A percentile compares a stretch with the other conserved stretches of the same genome.
These are phyloP conservation scores for Cryptosporidium parvum DNA, from an alignment of 169 alveolate genomes.

Conservation along the genomic window DNA sequence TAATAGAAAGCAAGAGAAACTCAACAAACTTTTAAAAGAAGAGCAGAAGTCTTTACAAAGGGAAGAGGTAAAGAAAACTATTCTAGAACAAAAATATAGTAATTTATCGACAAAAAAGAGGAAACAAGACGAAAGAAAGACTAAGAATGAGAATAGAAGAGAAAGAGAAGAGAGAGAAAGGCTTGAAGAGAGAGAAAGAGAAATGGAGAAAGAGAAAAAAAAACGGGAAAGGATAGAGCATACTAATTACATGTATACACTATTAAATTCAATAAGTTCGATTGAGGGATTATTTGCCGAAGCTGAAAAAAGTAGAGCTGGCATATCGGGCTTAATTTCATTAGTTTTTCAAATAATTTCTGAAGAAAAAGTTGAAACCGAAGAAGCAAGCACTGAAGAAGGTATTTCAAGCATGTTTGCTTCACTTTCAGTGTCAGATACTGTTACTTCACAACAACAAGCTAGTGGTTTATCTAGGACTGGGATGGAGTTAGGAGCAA, in stretches of 20 bases:
- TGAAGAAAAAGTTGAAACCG: background rate
- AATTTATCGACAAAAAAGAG: background rate
- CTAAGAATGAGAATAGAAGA: background rate
- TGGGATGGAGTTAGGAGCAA: background rate
- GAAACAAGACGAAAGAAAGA: background rate
- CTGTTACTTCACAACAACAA: too few relatives aligned
- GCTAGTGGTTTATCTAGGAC: background rate
- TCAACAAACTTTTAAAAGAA: background rate
- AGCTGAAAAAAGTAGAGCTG: background rate
- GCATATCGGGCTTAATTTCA: background rate
- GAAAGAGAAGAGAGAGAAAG: background rate
- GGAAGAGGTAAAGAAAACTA: background rate
- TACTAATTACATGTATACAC: background rate
- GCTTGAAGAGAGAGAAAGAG: background rate
- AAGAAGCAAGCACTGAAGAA: background rate
- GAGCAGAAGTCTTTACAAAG: background rate
- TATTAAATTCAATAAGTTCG: background rate
- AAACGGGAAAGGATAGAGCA: background rate
- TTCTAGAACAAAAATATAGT: background rate
- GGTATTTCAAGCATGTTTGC: too few relatives aligned
- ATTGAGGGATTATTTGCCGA: slow-evolving; percentile 8
- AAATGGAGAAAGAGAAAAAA: background rate
- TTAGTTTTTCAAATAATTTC: background rate
- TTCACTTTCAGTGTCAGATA: too few relatives aligned
- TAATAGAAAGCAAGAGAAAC: background rate